phyloP scores from a whole-genome alignment of 345 rosid species.

The Salix viminalis region DNA sequence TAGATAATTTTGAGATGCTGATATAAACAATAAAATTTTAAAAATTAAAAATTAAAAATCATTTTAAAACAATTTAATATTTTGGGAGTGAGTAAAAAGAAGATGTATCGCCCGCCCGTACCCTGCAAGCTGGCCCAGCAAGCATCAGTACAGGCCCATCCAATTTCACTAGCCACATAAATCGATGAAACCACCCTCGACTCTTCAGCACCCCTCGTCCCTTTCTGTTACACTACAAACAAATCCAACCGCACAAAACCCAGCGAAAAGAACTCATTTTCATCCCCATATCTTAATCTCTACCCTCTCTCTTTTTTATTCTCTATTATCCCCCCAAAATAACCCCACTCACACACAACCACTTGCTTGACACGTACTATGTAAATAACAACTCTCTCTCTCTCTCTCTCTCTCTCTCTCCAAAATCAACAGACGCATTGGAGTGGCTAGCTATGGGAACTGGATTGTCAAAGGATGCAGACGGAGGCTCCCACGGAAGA shows the following conservation, averaged over 20 bases:
- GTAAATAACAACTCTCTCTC: not conserved
- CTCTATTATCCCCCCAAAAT: not conserved
- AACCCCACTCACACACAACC: not conserved
- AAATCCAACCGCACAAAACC: not conserved
- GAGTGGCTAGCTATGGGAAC: constrained; percentile 55
- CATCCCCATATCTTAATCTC: not conserved
- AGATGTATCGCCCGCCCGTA: not conserved
- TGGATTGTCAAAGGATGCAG: constrained; percentile 57
- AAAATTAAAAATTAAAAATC: too few relatives aligned
- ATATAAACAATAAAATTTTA: too few relatives aligned
- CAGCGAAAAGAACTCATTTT: not conserved
- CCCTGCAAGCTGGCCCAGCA: not conserved
- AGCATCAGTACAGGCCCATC: not conserved
- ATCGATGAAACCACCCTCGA: not conserved
- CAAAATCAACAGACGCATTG: not conserved
- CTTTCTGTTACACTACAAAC: not conserved
- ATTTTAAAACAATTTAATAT: too few relatives aligned
- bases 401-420: not conserved
- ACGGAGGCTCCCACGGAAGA: constrained; percentile 39
- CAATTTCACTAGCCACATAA: not conserved
- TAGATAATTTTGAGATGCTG: too few relatives aligned
- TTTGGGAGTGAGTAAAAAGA: not conserved
- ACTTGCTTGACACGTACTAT: not conserved
- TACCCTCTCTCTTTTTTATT: not conserved
- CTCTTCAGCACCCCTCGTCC: not conserved